Percentiles rank a stretch among this genome's conserved stretches.
Evolutionary conservation across 257 asterid species (phyloP).

Genomic region (Salvia rosmarinus): DNA sequence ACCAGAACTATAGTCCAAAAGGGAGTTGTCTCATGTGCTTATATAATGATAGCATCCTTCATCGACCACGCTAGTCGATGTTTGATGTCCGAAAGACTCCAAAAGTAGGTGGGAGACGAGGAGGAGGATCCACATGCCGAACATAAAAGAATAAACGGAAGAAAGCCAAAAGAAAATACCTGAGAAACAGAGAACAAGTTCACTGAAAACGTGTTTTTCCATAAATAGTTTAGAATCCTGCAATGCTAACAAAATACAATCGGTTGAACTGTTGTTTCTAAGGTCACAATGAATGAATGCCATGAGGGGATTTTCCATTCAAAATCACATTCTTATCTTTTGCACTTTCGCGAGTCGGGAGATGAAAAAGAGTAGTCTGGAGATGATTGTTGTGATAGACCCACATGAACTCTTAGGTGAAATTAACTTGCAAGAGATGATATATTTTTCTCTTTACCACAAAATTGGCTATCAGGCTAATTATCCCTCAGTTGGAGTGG

Average conservation of each 20-base stretch:
- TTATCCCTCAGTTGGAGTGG: conserved; percentile 42
- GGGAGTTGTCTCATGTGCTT: no score
- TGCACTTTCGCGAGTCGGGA: conserved; percentile 24
- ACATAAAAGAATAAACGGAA: not conserved
- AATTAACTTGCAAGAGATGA: not conserved
- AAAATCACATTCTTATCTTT: conserved; percentile 21
- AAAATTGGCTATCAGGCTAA: conserved; percentile 38
- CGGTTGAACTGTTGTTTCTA: not conserved
- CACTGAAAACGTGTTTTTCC: not conserved
- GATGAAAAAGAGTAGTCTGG: not conserved
- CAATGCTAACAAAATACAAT: conserved; percentile 1
- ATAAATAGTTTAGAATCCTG: conserved; percentile 2
- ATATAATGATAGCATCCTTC: no score
- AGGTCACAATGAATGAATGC: conserved; percentile 14
- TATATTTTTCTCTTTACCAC: conserved; percentile 22
- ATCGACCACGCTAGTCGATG: not conserved
- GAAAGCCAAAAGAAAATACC: not conserved
- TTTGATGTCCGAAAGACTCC: not conserved
- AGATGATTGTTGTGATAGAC: conserved; percentile 20
- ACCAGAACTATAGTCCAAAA: no score
- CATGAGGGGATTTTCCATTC: not conserved
- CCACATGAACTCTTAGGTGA: conserved; percentile 25
- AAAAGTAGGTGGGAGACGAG: not conserved
- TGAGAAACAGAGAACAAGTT: not conserved
- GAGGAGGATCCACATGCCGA: not conserved